phyloP scores from a whole-genome alignment of 2,329 filamentous ascomycete species.

The Diplodia intermedia region DNA sequence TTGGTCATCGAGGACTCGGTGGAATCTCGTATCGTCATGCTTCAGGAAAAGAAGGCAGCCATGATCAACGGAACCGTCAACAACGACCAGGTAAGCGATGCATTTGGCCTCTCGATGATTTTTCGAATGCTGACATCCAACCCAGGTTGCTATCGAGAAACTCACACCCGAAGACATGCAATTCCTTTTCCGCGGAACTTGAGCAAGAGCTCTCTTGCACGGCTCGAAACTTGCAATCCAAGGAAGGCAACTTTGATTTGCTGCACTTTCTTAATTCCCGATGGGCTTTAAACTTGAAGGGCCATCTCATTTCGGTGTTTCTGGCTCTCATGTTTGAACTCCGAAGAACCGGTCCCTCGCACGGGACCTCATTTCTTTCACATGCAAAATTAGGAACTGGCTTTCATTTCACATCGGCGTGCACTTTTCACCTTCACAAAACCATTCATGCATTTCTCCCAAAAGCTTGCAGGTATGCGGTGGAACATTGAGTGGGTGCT shows the following conservation, averaged over 20 bases:
- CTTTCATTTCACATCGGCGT: neutral
- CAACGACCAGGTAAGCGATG: constrained; percentile 69
- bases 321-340: neutral
- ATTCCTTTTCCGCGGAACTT: constrained; percentile 83
- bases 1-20: constrained; percentile 97
- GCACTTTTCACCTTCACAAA: neutral
- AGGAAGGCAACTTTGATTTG: neutral
- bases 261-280: neutral
- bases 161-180: constrained; percentile 91
- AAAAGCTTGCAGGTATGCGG: neutral
- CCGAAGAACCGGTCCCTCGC: neutral
- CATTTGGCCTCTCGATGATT: neutral
- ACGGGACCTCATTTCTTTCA: neutral
- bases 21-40: constrained; percentile 90
- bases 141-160: constrained; percentile 79
- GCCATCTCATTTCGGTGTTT: neutral
- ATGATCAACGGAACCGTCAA: constrained; percentile 99
- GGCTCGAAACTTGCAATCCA: neutral
- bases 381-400: neutral
- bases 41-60: constrained; percentile 98
- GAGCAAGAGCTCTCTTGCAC: neutral
- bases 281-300: neutral
- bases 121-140: neutral
- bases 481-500: neutral
- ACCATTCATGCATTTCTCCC: neutral